These are phyloP conservation scores for Rubus idaeus DNA, from an alignment of 306 rosid genomes.

Conservation along the genomic window DNA sequence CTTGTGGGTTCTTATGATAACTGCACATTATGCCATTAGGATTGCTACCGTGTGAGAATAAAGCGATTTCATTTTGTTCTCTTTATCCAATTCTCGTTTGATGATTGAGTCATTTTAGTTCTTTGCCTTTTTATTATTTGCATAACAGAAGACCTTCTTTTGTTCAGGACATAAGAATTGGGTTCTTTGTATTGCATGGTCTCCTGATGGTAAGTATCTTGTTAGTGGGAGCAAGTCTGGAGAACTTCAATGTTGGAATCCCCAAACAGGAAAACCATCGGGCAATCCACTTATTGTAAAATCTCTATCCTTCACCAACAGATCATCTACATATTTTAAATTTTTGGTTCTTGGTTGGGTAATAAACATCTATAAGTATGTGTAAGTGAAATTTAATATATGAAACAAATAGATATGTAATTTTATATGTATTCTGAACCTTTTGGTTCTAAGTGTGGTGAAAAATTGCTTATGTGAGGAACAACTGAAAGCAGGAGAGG, in stretches of 20 bases:
- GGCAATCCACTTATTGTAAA: slow-evolving; percentile 69
- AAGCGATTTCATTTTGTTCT: background rate
- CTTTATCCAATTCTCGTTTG: background rate
- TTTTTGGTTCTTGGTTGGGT: background rate
- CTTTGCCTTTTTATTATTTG: background rate
- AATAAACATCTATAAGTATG: background rate
- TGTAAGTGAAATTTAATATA: background rate
- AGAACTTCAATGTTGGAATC: slow-evolving; percentile 89
- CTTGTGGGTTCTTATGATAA: background rate
- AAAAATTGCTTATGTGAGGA: background rate
- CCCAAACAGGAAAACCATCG: slow-evolving; percentile 75
- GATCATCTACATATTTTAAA: background rate
- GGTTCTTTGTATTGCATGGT: slow-evolving; percentile 97
- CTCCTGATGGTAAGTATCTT: slow-evolving; percentile 88
- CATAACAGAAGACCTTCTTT: slow-evolving; percentile 19
- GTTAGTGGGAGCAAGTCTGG: slow-evolving; percentile 96
- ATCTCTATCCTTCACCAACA: slow-evolving; percentile 21
- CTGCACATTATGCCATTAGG: background rate
- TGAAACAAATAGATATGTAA: slow-evolving; percentile 5
- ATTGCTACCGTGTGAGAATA: slow-evolving; percentile 5
- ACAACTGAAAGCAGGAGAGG: background rate
- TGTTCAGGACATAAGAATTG: slow-evolving; percentile 80
- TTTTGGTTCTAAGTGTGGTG: background rate
- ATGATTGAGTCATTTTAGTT: background rate
- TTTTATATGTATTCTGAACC: background rate